Percentiles rank a stretch among this genome's conserved stretches.
phyloP scores from a whole-genome alignment of 2,329 filamentous ascomycete species.

The Lasiodiplodia gonubiensis region DNA sequence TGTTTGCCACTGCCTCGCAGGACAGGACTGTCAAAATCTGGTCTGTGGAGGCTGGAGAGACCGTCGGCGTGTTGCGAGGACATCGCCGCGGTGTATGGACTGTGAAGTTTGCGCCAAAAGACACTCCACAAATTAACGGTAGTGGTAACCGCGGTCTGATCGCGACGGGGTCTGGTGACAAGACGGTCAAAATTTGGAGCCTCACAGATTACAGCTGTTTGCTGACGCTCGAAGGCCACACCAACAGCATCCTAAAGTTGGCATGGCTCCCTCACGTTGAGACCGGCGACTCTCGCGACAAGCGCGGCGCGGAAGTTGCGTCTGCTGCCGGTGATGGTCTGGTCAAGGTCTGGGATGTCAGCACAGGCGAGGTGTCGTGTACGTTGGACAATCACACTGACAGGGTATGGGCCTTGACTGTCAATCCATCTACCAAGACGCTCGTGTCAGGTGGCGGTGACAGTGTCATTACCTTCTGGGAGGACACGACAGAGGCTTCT shows the following conservation, averaged over 20 bases:
- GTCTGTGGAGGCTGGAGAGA: constrained; percentile 87
- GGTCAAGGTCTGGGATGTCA: constrained; percentile 94
- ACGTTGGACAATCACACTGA: constrained; percentile 98
- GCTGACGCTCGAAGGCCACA: constrained; percentile 93
- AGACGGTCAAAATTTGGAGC: constrained; percentile 95
- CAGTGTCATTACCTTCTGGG: constrained; percentile 93
- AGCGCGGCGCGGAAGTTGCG: constrained; percentile 72
- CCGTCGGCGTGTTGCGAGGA: constrained; percentile 86
- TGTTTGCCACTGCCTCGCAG: constrained; percentile 96
- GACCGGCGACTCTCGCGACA: constrained; percentile 48
- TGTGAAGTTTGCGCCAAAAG: constrained; percentile 83
- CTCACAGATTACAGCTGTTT: constrained; percentile 90
- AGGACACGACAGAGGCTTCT: constrained; percentile 84
- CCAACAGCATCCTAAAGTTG: constrained; percentile 92
- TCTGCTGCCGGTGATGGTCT: constrained; percentile 92
- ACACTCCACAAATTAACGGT: constrained; percentile 64
- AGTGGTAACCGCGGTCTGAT: constrained; percentile 78
- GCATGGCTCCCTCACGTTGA: constrained; percentile 73
- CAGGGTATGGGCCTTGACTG: constrained; percentile 87
- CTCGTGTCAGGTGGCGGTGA: constrained; percentile 92
- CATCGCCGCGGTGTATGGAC: constrained; percentile 97
- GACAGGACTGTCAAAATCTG: constrained; percentile 98
- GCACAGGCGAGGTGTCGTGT: constrained; percentile 80
- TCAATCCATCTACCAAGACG: constrained; percentile 66
- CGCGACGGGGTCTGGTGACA: constrained; percentile 91